Evolutionary conservation across 441 rosid genomes (phyloP).

Genomic region (Omphalea diandra): DNA sequence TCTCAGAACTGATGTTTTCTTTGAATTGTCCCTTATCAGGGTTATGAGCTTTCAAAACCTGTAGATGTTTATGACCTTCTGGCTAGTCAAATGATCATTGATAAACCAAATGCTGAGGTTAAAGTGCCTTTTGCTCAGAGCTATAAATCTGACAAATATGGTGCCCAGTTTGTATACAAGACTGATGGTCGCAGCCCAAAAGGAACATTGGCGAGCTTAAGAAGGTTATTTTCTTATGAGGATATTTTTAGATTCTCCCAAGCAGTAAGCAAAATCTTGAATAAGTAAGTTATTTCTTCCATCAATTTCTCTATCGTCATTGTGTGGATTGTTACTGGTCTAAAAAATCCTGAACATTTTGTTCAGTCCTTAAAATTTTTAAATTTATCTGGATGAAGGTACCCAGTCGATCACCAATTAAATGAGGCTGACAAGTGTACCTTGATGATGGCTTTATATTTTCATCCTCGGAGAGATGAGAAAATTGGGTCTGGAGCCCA

Average conservation of each 20-base stretch:
- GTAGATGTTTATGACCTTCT: conserved; percentile 59
- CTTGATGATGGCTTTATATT: conserved; percentile 59
- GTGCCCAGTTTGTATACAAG: conserved; percentile 29
- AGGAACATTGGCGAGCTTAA: conserved; percentile 39
- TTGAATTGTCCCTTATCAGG: conserved; percentile 40
- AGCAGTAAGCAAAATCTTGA: conserved; percentile 48
- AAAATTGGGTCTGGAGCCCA: conserved; percentile 71
- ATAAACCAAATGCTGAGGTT: conserved; percentile 28
- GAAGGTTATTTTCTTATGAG: conserved; percentile 35
- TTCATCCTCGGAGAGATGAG: conserved; percentile 77
- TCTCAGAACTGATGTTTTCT: background rate
- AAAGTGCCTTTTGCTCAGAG: conserved; percentile 30
- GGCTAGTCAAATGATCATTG: conserved; percentile 32
- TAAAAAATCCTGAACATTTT: too few relatives aligned
- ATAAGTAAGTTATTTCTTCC: conserved; percentile 51
- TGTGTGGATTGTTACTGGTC: too few relatives aligned
- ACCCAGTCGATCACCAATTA: conserved; percentile 53
- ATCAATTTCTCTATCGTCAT: background rate
- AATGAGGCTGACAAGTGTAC: conserved; percentile 49
- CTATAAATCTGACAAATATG: conserved; percentile 38
- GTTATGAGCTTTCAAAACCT: conserved; percentile 45
- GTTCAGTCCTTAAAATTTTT: conserved; percentile 9
- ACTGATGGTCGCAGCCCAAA: conserved; percentile 35
- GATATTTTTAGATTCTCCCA: conserved; percentile 55
- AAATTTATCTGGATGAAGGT: conserved; percentile 40